Conservation (phyloP, 2,329 filamentous ascomycete species). For the Xylaria hypoxylon region DNA sequence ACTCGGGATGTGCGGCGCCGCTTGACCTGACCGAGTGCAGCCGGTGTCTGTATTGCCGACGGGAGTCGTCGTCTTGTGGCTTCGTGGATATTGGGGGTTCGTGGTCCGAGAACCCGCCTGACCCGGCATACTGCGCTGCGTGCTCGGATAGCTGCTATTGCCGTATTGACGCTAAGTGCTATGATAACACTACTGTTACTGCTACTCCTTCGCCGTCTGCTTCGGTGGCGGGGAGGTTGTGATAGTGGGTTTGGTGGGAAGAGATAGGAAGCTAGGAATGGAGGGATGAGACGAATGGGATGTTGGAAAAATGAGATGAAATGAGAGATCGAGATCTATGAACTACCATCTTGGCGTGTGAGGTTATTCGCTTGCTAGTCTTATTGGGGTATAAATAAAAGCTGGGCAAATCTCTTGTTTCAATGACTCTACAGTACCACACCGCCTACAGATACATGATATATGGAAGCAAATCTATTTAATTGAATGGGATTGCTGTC, state of each 20-base stretch:
- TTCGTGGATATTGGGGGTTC: conserved; percentile 27
- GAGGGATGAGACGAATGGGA: too few species aligned
- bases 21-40: conserved; percentile 35
- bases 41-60: conserved; percentile 46
- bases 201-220: background rate
- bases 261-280: background rate
- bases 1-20: conserved; percentile 41
- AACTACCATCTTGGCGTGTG: background rate
- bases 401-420: background rate
- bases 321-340: too few species aligned
- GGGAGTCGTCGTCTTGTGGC: conserved; percentile 44
- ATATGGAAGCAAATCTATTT: too few species aligned
- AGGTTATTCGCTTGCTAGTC: background rate
- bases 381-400: background rate
- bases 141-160: conserved; percentile 41
- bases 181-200: conserved; percentile 28
- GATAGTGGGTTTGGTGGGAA: background rate
- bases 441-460: too few species aligned
- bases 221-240: background rate
- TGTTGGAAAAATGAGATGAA: background rate
- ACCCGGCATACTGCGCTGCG: conserved; percentile 39
- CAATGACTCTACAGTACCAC: too few species aligned
- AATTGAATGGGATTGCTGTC: too few species aligned
- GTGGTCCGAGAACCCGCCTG: conserved; percentile 33
- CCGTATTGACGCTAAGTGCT: conserved; percentile 35